Evolutionary conservation across 2,329 filamentous ascomycete species (phyloP).

Genomic region (Xylaria sp.): DNA sequence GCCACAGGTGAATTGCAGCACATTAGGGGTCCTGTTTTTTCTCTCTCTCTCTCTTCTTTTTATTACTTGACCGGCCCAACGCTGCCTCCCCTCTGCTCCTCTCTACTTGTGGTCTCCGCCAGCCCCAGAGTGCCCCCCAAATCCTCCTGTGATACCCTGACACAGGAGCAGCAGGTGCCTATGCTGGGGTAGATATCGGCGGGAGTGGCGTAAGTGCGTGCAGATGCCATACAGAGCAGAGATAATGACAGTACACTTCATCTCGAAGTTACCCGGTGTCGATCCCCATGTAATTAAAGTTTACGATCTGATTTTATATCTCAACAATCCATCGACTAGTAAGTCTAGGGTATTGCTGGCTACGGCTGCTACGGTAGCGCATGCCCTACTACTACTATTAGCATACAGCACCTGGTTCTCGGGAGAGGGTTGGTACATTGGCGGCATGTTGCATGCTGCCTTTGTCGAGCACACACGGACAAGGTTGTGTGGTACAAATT

Average conservation of each 20-base stretch:
- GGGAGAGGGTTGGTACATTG: conserved; percentile 3
- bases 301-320: neutral
- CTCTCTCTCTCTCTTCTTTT: neutral
- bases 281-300: too few species aligned
- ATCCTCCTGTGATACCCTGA: neutral
- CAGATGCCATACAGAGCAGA: too few species aligned
- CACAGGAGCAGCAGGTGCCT: neutral
- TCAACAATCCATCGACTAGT: neutral
- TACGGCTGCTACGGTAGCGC: neutral
- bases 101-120: neutral
- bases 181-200: neutral
- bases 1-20: conserved; percentile 2
- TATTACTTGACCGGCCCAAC: conserved; percentile 19
- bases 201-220: neutral
- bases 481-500: conserved; percentile 13
- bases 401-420: neutral
- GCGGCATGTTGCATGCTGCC: conserved; percentile 10
- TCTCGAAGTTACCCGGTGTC: too few species aligned
- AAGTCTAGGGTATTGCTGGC: neutral
- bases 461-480: conserved; percentile 5
- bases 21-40: too few species aligned
- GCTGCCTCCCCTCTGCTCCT: too few species aligned
- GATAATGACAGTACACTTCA: too few species aligned
- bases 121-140: neutral
- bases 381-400: neutral